A percentile compares a stretch with the other conserved stretches of the same genome.
Conservation (phyloP, 495 filamentous ascomycete genomes). For the Tricharina praecox region DNA sequence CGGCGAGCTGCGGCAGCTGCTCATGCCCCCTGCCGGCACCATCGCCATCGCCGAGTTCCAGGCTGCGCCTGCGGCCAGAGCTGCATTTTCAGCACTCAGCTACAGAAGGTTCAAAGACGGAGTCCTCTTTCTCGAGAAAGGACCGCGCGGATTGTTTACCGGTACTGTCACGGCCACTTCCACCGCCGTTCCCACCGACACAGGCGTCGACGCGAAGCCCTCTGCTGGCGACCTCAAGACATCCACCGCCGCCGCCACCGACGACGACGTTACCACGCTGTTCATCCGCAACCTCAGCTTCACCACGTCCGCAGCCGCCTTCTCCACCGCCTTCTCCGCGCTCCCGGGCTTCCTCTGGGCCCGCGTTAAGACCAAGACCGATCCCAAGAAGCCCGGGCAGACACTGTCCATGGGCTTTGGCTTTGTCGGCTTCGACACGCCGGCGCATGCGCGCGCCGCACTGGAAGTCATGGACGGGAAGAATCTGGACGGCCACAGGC, state of each 20-base stretch:
- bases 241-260: slow-evolving; percentile 37
- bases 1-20: slow-evolving; percentile 53
- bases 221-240: slow-evolving; percentile 33
- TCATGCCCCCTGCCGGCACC: slow-evolving; percentile 84
- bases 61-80: slow-evolving; percentile 55
- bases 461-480: slow-evolving; percentile 71
- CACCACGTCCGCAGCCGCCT: slow-evolving; percentile 54
- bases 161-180: slow-evolving; percentile 10
- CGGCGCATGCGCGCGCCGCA: slow-evolving; percentile 59
- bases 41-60: slow-evolving; percentile 84
- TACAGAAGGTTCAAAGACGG: slow-evolving; percentile 84
- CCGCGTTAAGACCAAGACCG: slow-evolving; percentile 69
- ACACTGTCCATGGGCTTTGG: slow-evolving; percentile 90
- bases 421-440: slow-evolving; percentile 73
- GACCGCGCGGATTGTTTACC: slow-evolving; percentile 63
- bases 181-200: background rate
- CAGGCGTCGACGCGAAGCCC: slow-evolving; percentile 23
- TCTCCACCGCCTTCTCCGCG: slow-evolving; percentile 57
- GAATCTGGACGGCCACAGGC: slow-evolving; percentile 65
- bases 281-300: slow-evolving; percentile 92
- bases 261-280: slow-evolving; percentile 49
- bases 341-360: slow-evolving; percentile 75
- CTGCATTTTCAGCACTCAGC: slow-evolving; percentile 64
- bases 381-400: slow-evolving; percentile 68
- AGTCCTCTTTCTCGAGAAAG: slow-evolving; percentile 85